Evolutionary conservation across 2,329 filamentous ascomycete genomes (phyloP), one percentile per base, ranked within the genome.

Genomic region (Leptographium galeiforme): DNA sequence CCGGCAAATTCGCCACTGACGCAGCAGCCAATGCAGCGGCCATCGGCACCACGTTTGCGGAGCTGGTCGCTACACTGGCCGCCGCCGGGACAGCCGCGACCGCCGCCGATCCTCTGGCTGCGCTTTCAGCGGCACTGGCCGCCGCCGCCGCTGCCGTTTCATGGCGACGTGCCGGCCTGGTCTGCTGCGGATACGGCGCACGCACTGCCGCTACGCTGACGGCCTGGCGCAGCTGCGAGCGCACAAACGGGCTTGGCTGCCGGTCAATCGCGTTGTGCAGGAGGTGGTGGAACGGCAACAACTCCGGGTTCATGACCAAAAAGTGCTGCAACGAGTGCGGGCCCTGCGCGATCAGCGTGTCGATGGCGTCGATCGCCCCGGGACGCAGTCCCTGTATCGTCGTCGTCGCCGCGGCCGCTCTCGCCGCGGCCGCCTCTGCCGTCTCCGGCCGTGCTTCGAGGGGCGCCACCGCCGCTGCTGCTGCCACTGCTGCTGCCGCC

Each of bases 221-320:
- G 0, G 72, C 69, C 53, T 74, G 69, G 44, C 77, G 70, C 11
- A 81, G 66, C 54, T 77, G 73, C 4, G 71, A 68, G 39, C 76
- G 69, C 14, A 69, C 60, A 36, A 73, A 67, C 0, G 75, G 69
- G 46, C 74, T 77, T 0, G 69, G 63, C 52, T 79, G 72, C 2
- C 72, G 68, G 55, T 78, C 74, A 41, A 81, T 80, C 6, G 70
- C 69, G 0, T 68, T 62, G 57, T 77, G 73, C 7, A 81, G 67
- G 48, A 76, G 70, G 7, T 62, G 64, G 50, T 75, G 77, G 55
- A 77, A 73, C 4, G 63, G 69, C 0, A 64, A 57, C 33, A 51
- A 30, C n/a, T n/a, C 33, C n/a, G 38, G 49, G 6, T 33, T 30
- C 5, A 25, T 40, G 2, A 51, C 30, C 32, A 81, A 62, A 1